Evolutionary conservation across 257 asterid genomes (phyloP), one percentile per base, ranked within the genome.

Genomic region (Phtheirospermum japonicum): DNA sequence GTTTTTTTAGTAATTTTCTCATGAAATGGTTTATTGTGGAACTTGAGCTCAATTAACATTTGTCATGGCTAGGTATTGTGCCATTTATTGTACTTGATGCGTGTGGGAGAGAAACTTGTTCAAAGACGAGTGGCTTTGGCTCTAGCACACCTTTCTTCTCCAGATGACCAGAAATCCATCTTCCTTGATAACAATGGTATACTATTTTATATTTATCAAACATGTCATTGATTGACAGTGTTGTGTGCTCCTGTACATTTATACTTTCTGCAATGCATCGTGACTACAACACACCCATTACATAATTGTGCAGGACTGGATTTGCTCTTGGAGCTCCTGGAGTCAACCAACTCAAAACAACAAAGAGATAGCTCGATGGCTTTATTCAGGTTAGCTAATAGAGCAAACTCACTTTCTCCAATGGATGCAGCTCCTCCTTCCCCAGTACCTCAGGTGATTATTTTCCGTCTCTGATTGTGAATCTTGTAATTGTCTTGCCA

Each of bases 381-480:
- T 54, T 69, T 86, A 59, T 79, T 76, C 82, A 79, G 71, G 71
- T 62, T 86, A 73, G 81, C 91, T 28, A 69, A 62, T 52, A 86
- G 83, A 76, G 84, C 83, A 4, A 79, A 73, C 70, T 77, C 83
- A 19, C 82, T 83, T 59, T 83, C 88, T 62, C 82, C 84, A 30
- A 67, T 76, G 59, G 91, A 86, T 69, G 84, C 89, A 13, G 87
- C 95, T 65, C 95, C 95, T 63, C 91, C 87, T 23, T 86, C 95
- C 58, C 95, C 91, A n/a, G 49, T 59, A 58, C 87, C 86, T 64
- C 88, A 86, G 88, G 95, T 86, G 69, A 55, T 62, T 12, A 18
- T 28, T 20, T 32, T 2, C 30, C 10, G 16, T 6, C 16, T 32
- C 14, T 59, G 6, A 4, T 5, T 26, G 58, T 10, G 58, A 28